These are phyloP conservation scores for Thinopyrum elongatum DNA, from an alignment of 176 grass and related monocot species.

Conservation along the genomic window DNA sequence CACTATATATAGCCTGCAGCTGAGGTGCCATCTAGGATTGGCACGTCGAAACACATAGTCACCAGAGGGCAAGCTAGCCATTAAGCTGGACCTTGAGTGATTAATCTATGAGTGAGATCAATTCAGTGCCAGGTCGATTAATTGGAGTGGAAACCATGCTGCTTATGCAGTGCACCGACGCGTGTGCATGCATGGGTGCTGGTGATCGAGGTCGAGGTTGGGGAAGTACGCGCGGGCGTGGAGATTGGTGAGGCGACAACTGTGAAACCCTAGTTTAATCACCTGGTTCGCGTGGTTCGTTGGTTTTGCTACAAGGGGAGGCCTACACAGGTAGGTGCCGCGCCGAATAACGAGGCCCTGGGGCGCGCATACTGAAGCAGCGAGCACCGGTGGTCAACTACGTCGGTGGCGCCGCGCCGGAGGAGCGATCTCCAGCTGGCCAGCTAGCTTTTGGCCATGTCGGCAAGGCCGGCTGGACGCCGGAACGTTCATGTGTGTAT, in stretches of 20 bases:
- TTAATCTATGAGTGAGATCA: neutral
- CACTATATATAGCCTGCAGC: constrained; percentile 16
- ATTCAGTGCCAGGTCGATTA: neutral
- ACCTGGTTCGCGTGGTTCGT: neutral
- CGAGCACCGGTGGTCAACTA: constrained; percentile 14
- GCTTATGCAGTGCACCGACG: neutral
- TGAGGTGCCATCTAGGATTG: neutral
- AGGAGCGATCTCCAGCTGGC: neutral
- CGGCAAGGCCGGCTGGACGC: neutral
- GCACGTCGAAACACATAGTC: neutral
- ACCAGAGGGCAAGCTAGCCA: neutral
- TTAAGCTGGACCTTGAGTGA: neutral
- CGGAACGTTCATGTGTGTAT: no score
- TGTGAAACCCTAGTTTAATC: neutral
- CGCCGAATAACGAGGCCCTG: constrained; percentile 18
- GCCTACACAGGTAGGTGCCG: neutral
- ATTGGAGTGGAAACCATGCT: neutral
- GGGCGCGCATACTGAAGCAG: neutral
- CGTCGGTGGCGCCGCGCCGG: neutral
- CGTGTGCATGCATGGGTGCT: neutral
- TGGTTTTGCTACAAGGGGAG: constrained; percentile 3
- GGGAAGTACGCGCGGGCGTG: neutral
- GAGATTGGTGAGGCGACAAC: neutral
- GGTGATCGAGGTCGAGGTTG: constrained; percentile 26
- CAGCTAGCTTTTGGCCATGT: neutral